phyloP scores from a whole-genome alignment of 129 eudicot genomes.

The Centaurea solstitialis region DNA sequence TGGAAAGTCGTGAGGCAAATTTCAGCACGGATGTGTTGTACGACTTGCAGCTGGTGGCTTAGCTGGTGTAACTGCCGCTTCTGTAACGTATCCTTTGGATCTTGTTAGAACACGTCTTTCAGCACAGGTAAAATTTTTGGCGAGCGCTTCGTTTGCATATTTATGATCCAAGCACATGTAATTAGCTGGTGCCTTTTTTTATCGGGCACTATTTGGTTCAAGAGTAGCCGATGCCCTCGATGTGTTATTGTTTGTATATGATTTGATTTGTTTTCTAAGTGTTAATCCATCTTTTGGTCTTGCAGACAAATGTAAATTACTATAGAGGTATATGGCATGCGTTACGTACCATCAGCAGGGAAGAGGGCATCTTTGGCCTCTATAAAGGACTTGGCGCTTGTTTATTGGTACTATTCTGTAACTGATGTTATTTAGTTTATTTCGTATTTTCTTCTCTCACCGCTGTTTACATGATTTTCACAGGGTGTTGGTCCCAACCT shows the following conservation, averaged over 20 bases:
- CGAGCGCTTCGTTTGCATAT: neutral
- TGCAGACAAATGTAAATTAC: constrained; percentile 80
- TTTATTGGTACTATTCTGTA: constrained; percentile 57
- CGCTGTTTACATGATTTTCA: constrained; percentile 4
- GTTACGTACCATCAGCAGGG: constrained; percentile 65
- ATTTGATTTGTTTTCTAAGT: neutral
- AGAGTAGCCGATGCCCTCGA: neutral
- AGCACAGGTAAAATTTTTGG: constrained; percentile 59
- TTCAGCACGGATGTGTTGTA: constrained; percentile 63
- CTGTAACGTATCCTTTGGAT: constrained; percentile 85
- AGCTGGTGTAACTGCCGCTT: constrained; percentile 92
- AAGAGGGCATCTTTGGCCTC: constrained; percentile 80
- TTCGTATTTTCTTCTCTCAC: neutral
- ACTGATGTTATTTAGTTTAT: constrained; percentile 1
- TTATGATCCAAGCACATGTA: neutral
- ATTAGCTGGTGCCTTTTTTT: neutral
- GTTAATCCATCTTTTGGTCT: constrained; percentile 10
- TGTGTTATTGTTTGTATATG: neutral
- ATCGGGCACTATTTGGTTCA: neutral
- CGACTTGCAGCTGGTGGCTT: constrained; percentile 84
- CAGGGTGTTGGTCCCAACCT: constrained; percentile 98
- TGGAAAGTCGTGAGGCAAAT: constrained; percentile 50
- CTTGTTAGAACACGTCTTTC: constrained; percentile 92
- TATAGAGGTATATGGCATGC: constrained; percentile 89
- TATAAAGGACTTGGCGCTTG: constrained; percentile 97